Evolutionary conservation across 352 stramenopile genomes (phyloP), one percentile per base, ranked within the genome.

Genomic region (Phytophthora vignae): DNA sequence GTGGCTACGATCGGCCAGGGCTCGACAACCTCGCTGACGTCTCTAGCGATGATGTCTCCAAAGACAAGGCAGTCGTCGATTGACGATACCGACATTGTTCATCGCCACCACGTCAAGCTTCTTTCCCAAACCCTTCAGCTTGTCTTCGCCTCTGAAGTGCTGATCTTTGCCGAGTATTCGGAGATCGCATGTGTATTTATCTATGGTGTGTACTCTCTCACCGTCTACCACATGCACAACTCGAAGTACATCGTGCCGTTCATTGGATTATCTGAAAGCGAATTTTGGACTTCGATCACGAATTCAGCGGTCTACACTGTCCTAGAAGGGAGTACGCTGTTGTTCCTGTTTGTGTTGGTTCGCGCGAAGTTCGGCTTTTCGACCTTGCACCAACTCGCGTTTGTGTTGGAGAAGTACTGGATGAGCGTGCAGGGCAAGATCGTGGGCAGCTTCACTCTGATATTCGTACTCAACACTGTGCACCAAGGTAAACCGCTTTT

Each of bases 371-470:
- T 75, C 60, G 65, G 65, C 7, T 42, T 77, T 31, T 71, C 38
- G 29, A 67, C 57, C 21, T 55, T 77, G 21, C 64, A 74, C 38
- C 56, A 74, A 58, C 55, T 83, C 6, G 66, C 64, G 2, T 83
- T 83, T 58, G 55, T 77, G 50, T 64, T 83, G 38, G 73, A 79
- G 56, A 77, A 66, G 50, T 79, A 82, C 55, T 76, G 62, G 49
- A 66, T 72, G 55, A 62, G 53, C 22, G 62, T 76, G 5, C 72
- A 78, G 31, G 69, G 60, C 33, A 76, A 78, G 56, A 36, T 79
- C n/a, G 22, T 74, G 15, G 61, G 58, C 29, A 68, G 58, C 36
- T 49, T 81, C 40, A 19, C 60, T n/a, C 49, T 78, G 14, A 77
- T 79, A 48, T 67, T 78, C 40, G 66, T 73, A 46, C 33, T 71